A percentile compares a stretch with the other conserved stretches of the same genome.
Evolutionary conservation across 305 asterid species (phyloP).

Genomic region (Caryopteris hybrid): DNA sequence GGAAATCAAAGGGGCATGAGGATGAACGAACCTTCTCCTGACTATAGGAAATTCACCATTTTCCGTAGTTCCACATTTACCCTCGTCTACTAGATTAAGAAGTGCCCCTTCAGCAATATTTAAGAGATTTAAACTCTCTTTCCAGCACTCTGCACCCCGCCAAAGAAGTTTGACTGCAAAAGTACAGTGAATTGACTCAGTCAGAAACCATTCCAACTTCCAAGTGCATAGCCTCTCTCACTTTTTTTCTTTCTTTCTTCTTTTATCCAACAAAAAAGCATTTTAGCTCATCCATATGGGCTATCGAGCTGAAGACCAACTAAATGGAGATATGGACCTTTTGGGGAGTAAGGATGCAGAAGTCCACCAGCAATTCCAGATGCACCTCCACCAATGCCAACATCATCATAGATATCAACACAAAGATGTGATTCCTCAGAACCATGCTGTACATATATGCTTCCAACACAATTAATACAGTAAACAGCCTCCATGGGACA

Average conservation of each 20-base stretch:
- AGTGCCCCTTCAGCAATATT: slow-evolving; percentile 64
- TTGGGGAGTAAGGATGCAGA: slow-evolving; percentile 97
- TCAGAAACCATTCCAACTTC: slow-evolving; percentile 1
- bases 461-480: slow-evolving; percentile 19
- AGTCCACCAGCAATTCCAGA: slow-evolving; percentile 99
- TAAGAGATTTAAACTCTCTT: slow-evolving; percentile 74
- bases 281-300: too few species aligned
- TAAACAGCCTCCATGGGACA: background rate
- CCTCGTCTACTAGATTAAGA: slow-evolving; percentile 27
- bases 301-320: background rate
- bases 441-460: slow-evolving; percentile 46
- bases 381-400: slow-evolving; percentile 96
- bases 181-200: slow-evolving; percentile 1
- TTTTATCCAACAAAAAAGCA: too few species aligned
- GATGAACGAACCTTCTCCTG: slow-evolving; percentile 62
- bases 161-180: slow-evolving; percentile 89
- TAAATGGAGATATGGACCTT: slow-evolving; percentile 39
- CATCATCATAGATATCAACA: slow-evolving; percentile 84
- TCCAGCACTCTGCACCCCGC: slow-evolving; percentile 90
- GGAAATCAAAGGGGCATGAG: background rate
- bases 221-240: too few species aligned
- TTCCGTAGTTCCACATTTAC: slow-evolving; percentile 19
- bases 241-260: too few species aligned
- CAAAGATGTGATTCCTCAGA: slow-evolving; percentile 51
- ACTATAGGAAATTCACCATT: slow-evolving; percentile 39